phyloP scores from a whole-genome alignment of 2,329 filamentous ascomycete genomes.

The Cercospora nicotianae region DNA sequence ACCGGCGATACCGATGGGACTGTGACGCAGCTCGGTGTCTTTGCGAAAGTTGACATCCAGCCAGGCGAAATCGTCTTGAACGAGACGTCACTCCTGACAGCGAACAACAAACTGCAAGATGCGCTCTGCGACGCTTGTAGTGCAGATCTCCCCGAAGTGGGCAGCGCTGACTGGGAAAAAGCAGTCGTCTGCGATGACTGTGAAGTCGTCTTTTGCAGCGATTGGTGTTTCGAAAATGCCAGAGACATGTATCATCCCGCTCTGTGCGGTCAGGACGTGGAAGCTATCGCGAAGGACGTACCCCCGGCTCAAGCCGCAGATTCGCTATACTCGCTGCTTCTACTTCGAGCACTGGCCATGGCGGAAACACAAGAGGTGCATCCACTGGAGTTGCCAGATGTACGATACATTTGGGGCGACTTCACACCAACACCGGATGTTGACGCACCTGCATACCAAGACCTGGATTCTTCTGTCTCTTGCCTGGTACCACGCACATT shows the following conservation, averaged over 20 bases:
- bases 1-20: constrained; percentile 29
- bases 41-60: constrained; percentile 77
- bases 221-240: constrained; percentile 57
- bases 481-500: constrained; percentile 56
- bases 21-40: constrained; percentile 82
- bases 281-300: constrained; percentile 60
- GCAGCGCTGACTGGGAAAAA: constrained; percentile 26
- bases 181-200: constrained; percentile 55
- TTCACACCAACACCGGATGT: constrained; percentile 41
- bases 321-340: constrained; percentile 59
- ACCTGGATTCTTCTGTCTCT: constrained; percentile 18
- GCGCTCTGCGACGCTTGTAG: constrained; percentile 88
- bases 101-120: constrained; percentile 84
- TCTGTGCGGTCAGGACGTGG: constrained; percentile 56
- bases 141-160: constrained; percentile 59
- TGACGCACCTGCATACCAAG: constrained; percentile 20
- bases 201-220: constrained; percentile 62
- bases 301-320: constrained; percentile 59
- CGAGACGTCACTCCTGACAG: constrained; percentile 84
- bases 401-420: constrained; percentile 67
- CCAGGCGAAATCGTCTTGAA: constrained; percentile 74
- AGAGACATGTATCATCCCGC: constrained; percentile 59
- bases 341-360: constrained; percentile 61
- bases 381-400: constrained; percentile 59
- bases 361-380: constrained; percentile 60